phyloP scores from a whole-genome alignment of 2,329 filamentous ascomycete genomes.

The Sporothrix mexicana region DNA sequence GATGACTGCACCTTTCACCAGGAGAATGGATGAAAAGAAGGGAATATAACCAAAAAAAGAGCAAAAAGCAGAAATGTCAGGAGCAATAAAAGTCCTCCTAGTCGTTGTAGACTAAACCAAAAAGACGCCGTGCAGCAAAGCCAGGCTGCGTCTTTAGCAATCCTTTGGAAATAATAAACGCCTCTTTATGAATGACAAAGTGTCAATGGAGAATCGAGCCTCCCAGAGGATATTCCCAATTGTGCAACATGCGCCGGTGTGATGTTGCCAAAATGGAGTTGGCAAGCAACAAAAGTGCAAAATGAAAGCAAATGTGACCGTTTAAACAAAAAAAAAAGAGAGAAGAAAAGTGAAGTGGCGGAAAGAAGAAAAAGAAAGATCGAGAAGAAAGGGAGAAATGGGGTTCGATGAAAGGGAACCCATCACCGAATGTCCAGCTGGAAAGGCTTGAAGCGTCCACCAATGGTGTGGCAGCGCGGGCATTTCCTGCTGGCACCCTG shows the following conservation, averaged over 20 bases:
- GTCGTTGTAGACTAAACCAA: slow-evolving; percentile 4
- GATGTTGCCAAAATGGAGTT: slow-evolving; percentile 10
- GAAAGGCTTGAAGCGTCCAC: slow-evolving; percentile 82
- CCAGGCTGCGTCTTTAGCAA: slow-evolving; percentile 19
- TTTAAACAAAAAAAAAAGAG: slow-evolving; percentile 6
- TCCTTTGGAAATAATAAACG: slow-evolving; percentile 18
- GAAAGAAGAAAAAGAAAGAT: not conserved
- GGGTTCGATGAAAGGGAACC: not conserved
- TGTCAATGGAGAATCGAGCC: not conserved
- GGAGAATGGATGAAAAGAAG: slow-evolving; percentile 5
- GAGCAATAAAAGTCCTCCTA: not conserved
- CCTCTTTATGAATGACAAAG: slow-evolving; percentile 28
- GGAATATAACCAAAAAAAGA: not conserved
- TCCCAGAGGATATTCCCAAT: slow-evolving; percentile 25
- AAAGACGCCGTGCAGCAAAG: slow-evolving; percentile 6
- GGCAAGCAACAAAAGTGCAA: not conserved
- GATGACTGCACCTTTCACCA: not conserved
- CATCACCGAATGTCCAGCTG: slow-evolving; percentile 77
- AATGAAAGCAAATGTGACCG: slow-evolving; percentile 13
- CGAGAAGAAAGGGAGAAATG: not conserved
- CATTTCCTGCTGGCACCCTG: slow-evolving; percentile 78
- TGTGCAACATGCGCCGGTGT: slow-evolving; percentile 22
- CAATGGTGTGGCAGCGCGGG: slow-evolving; percentile 78
- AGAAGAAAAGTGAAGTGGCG: not conserved
- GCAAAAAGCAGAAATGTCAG: not conserved